These are phyloP conservation scores for Fraxinus greggii DNA, from an alignment of 305 asterid genomes.

Conservation along the genomic window DNA sequence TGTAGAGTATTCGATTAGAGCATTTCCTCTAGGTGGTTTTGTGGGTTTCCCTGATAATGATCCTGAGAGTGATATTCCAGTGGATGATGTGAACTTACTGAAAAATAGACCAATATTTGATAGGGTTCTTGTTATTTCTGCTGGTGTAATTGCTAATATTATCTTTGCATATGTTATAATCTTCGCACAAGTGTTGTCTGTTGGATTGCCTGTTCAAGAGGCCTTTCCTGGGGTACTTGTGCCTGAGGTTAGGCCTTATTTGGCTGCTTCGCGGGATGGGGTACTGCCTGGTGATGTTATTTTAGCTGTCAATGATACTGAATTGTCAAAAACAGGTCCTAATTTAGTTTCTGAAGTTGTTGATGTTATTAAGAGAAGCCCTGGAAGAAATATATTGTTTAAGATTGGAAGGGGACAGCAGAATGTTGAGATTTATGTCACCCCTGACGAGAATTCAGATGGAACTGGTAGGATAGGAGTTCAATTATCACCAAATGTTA, in stretches of 20 bases:
- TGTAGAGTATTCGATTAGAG: conserved; percentile 89
- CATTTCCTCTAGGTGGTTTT: conserved; percentile 95
- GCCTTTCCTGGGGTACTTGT: conserved; percentile 92
- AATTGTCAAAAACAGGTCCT: conserved; percentile 56
- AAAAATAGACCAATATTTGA: conserved; percentile 86
- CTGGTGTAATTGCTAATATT: conserved; percentile 91
- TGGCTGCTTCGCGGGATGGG: conserved; percentile 88
- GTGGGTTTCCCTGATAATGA: conserved; percentile 98
- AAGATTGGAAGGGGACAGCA: conserved; percentile 57
- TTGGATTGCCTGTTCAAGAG: conserved; percentile 98
- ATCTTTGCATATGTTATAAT: conserved; percentile 73
- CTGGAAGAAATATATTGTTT: conserved; percentile 55
- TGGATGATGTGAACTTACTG: conserved; percentile 73
- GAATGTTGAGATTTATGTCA: conserved; percentile 50
- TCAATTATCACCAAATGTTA: conserved; percentile 77
- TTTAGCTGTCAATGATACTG: conserved; percentile 59
- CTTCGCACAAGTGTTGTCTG: conserved; percentile 68
- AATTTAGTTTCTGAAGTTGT: conserved; percentile 77
- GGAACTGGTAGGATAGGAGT: conserved; percentile 91
- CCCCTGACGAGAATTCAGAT: conserved; percentile 78
- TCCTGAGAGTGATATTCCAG: conserved; percentile 93
- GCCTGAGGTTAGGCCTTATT: conserved; percentile 88
- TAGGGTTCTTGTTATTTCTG: conserved; percentile 83
- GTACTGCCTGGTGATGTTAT: conserved; percentile 84
- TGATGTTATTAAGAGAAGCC: conserved; percentile 61